Base-by-base conservation (phyloP, 2,329 filamentous ascomycete genomes). In the Bipolaris bicolor region DNA sequence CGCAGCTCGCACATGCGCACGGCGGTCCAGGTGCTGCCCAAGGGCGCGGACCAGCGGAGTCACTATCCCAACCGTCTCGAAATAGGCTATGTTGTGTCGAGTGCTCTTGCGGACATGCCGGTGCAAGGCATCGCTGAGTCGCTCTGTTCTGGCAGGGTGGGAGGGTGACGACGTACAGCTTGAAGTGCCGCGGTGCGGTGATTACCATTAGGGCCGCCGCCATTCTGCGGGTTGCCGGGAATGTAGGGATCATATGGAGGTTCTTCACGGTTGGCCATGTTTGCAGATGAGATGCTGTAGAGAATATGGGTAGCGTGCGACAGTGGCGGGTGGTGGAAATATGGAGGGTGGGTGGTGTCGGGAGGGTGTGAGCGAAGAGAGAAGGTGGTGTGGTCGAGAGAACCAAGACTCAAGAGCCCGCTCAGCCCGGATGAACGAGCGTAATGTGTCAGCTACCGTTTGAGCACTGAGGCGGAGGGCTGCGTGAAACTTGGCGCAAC, bases 231-330 rank as follows among this genome's bases (percentile, higher is more conserved):
- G 78, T 71, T 65, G 57, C 57, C 55, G 74, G 91, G 91, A 78
- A 94, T 93, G 81, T 95, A 96, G 63, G 91, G 91, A 80, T 96
- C 91, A 80, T 96, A 96, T 67, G 91, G 60, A 36, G 50, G 91
- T 70, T 83, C 80, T 73, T 86, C 81, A 68, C 80, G 80, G 52
- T 72, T 81, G 82, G 76, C 82, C 81, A 71, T 78, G 61, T 63
- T 55, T 36, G 52, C 49, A 58, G 52, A 52, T 47, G 44, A 11
- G 31, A 22, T 40, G 37, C 36, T 37, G 48, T 49, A 24, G 59
- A 56, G 33, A 39, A 43, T 60, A 39, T 34, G 43, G 34, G 26
- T 46, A 47, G 64, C 26, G 54, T 66, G 64, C 61, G 65, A 70
- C 58, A 46, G 57, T 49, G 39, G 59, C 59, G 55, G 54, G 48